These are phyloP conservation scores for Lactarius sp. DNA, from an alignment of 768 basidiomycete genomes.

Conservation along the genomic window DNA sequence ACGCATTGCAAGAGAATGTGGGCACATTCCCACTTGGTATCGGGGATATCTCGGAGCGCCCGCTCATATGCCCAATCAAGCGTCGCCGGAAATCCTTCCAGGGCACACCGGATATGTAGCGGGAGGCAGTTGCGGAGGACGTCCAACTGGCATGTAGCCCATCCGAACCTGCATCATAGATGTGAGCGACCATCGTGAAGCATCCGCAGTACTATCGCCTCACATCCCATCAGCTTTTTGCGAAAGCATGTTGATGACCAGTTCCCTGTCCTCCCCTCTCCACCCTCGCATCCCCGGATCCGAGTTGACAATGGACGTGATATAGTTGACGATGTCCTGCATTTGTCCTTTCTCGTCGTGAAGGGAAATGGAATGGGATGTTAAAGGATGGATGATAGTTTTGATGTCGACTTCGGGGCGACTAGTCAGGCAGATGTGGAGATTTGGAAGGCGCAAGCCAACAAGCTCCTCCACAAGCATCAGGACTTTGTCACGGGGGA, in stretches of 20 bases:
- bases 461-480: background rate
- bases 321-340: background rate
- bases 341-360: background rate
- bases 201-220: background rate
- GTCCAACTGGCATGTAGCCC: background rate
- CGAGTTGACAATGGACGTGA: background rate
- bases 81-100: background rate
- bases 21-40: background rate
- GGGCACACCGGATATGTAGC: background rate
- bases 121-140: background rate
- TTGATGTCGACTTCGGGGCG: background rate
- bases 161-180: background rate
- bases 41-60: background rate
- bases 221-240: background rate
- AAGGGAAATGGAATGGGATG: background rate
- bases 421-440: background rate
- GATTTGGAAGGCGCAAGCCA: background rate
- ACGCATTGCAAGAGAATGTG: background rate
- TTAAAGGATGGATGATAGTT: background rate
- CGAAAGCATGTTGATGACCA: background rate
- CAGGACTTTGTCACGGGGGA: background rate
- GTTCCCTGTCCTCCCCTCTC: background rate
- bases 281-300: background rate
- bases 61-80: background rate
- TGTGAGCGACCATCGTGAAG: background rate